A percentile compares a stretch with the other conserved stretches of the same genome.
Conservation (phyloP, 306 rosid genomes). For the Albizia julibrissin region DNA sequence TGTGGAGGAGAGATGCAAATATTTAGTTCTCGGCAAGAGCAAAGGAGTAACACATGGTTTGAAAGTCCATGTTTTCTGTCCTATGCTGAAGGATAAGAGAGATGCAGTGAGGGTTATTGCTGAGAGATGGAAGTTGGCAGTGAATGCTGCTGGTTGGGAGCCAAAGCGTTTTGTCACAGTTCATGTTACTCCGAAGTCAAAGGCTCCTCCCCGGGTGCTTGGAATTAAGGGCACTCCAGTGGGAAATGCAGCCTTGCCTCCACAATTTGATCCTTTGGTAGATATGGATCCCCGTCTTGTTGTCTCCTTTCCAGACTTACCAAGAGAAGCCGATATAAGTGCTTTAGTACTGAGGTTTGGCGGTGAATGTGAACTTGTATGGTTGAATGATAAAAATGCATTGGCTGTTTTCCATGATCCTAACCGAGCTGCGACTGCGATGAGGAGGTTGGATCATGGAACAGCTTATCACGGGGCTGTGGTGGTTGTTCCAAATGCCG, state of each 20-base stretch:
- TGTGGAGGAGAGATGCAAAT: slow-evolving; percentile 93
- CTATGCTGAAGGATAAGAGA: slow-evolving; percentile 83
- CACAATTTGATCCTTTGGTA: slow-evolving; percentile 67
- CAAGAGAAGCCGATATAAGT: slow-evolving; percentile 87
- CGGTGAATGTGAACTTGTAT: slow-evolving; percentile 91
- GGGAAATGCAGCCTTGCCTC: slow-evolving; percentile 48
- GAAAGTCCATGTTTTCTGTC: slow-evolving; percentile 80
- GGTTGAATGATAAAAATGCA: slow-evolving; percentile 97
- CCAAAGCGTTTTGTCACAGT: slow-evolving; percentile 81
- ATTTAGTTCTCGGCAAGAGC: slow-evolving; percentile 78
- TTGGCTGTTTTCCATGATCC: slow-evolving; percentile 88
- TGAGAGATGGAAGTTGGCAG: slow-evolving; percentile 86
- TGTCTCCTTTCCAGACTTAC: slow-evolving; percentile 88
- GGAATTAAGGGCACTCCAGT: slow-evolving; percentile 79
- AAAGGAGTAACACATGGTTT: slow-evolving; percentile 69
- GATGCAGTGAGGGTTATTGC: slow-evolving; percentile 81
- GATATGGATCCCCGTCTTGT: slow-evolving; percentile 96
- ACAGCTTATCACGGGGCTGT: slow-evolving; percentile 80
- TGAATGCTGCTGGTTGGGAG: slow-evolving; percentile 89
- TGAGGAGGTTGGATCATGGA: slow-evolving; percentile 95
- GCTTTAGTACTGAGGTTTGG: slow-evolving; percentile 91
- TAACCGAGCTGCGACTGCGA: slow-evolving; percentile 92
- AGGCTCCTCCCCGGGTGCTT: slow-evolving; percentile 70
- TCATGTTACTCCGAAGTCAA: slow-evolving; percentile 78
- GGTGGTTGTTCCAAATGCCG: slow-evolving; percentile 40